Base-by-base conservation (phyloP, 1,139 yeast species). In the Tardiomyces depauwii region DNA sequence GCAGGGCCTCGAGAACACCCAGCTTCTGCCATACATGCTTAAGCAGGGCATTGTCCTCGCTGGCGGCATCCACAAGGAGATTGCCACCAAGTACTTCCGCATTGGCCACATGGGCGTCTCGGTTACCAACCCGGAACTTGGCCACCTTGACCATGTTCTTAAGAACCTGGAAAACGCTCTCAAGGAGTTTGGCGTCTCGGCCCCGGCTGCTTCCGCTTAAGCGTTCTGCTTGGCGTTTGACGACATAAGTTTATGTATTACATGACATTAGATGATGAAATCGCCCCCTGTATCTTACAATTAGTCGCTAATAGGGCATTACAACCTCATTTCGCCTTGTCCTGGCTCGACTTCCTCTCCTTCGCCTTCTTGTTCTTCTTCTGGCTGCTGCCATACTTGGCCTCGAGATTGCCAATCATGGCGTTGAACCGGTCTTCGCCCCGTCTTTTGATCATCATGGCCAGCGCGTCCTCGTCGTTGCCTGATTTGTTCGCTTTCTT, bases 41-140 rank as follows among this genome's bases (percentile, higher is more conserved):
- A 65, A 72, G 47, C 77, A 78, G 58, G 95, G 89, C n/a, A 78
- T 84, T 59, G 79, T 82, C 28, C 76, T 89, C 46, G 96, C 97
- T 43, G 94, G 94, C 45, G 97, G 96, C 51, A 81, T 89, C 55
- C 93, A 85, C 69, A 82, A 80, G 66, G 86, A 80, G 19, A 78
- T 87, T 58, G 82, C 79, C 43, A 77, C 84, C 49, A 81, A 82
- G 64, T 88, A 88, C 70, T 86, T 89, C 71, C 79, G 97, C 67
- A 80, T 89, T 50, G 97, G 97, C 30, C 97, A 89, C 68, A 89
- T 89, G 97, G 96, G 96, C 54, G 78, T 77, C 43, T 67, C 79
- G 47, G 70, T 74, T 43, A 71, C 74, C 44, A 67, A 67, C 49
- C 60, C 70, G 48, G 77, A 76, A 44, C 71, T 71, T 54, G 55